Base-by-base conservation (phyloP, 768 basidiomycete genomes). In the Russula foetens region DNA sequence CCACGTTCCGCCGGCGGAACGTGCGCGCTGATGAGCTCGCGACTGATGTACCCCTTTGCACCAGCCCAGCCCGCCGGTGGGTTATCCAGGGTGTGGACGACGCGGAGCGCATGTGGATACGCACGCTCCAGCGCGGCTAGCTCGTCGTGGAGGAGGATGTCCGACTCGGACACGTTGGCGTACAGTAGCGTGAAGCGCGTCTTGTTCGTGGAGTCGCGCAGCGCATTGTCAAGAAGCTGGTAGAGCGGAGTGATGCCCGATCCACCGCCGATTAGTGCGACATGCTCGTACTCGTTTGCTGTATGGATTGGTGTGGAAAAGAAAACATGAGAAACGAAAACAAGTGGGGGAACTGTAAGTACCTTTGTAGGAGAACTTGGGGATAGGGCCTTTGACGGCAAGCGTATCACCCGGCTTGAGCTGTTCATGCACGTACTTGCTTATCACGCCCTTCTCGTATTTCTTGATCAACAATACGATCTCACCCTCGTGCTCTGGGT, bases 141-240 rank as follows among this genome's bases (percentile, higher is more conserved):
- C 66, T 88, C 84, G 69, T 88, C 81, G 54, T 86, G 84, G 63
- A 96, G 81, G 55, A 95, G 84, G 63, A 99, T 97, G 70, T 99
- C 97, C 55, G 81, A 78, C 70, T 93, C 91, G 15, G 92, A 83
- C 41, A 93, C 81, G 72, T 98, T 98, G 41, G 90, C 86, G 74
- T 90, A 98, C 67, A 99, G 75, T 57, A 98, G 79, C 49, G 86
- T 96, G 78, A 92, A 97, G 68, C 93, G 93, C 62, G 97, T 98
- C 77, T 86, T 92, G 83, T 98, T 97, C 44, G 74, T 67, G 33
- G 82, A 79, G 68, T 91, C 85, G 1, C 84, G 67, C 59, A 86
- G 81, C 9, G 91, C 87, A 70, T 93, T 84, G 46, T 77, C 77
- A 47, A 95, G 69, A 67, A 97, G 75, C 73, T 92, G 91, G 75